Percentiles rank a stretch among this genome's conserved stretches.
Evolutionary conservation across 306 rosid species (phyloP).

Genomic region (Acacia crassicarpa): DNA sequence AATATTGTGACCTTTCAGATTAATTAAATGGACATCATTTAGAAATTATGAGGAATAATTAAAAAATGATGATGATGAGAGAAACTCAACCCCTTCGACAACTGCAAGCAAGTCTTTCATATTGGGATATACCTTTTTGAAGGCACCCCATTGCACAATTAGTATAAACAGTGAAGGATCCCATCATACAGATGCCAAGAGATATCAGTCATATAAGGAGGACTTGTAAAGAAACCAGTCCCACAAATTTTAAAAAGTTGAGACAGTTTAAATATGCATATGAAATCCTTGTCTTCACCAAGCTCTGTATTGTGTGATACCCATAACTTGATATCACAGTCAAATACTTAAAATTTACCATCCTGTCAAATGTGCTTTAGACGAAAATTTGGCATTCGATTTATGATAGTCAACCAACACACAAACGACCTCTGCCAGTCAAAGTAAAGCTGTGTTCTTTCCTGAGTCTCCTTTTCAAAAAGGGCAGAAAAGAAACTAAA

Average conservation of each 20-base stretch:
- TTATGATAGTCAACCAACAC: constrained; percentile 1
- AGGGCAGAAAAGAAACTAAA: constrained; percentile 8
- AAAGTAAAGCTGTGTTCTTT: constrained; percentile 10
- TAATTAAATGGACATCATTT: too few relatives aligned
- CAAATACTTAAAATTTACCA: background rate
- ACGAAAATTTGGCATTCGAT: constrained; percentile 1
- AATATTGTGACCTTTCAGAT: too few relatives aligned
- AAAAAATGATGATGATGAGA: too few relatives aligned
- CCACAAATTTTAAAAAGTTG: background rate
- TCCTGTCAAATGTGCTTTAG: background rate
- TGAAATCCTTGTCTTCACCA: background rate
- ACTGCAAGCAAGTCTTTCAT: background rate
- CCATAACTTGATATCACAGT: constrained; percentile 6
- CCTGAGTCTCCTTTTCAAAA: background rate
- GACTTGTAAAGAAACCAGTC: background rate
- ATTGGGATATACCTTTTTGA: background rate
- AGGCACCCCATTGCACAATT: background rate
- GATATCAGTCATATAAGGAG: background rate
- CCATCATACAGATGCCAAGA: constrained; percentile 16
- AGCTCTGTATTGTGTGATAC: background rate
- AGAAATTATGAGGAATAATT: too few relatives aligned
- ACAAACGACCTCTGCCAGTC: background rate
- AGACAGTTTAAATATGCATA: constrained; percentile 7
- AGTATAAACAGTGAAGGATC: constrained; percentile 4
- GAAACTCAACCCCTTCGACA: background rate